phyloP scores from a whole-genome alignment of 2,329 filamentous ascomycete species.

The Cladosporium oxysporum region DNA sequence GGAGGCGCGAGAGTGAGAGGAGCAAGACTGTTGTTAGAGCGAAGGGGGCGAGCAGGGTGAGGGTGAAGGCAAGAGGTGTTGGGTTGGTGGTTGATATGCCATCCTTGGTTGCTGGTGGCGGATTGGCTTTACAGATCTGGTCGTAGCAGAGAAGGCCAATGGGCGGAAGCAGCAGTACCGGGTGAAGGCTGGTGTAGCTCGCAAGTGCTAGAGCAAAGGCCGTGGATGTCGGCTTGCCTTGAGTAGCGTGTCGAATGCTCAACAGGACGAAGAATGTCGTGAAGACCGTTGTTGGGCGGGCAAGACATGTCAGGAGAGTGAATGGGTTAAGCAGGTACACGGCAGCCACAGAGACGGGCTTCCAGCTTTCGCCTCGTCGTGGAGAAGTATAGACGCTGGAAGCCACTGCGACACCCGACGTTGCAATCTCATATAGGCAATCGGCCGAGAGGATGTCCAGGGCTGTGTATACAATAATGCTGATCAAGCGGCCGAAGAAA shows the following conservation, averaged over 20 bases:
- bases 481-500: slow-evolving; percentile 51
- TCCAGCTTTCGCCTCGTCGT: slow-evolving; percentile 73
- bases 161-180: slow-evolving; percentile 80
- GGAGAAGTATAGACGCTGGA: slow-evolving; percentile 77
- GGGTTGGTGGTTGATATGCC: slow-evolving; percentile 17
- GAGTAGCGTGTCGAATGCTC: slow-evolving; percentile 77
- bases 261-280: slow-evolving; percentile 85
- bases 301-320: slow-evolving; percentile 86
- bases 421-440: slow-evolving; percentile 75
- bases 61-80: slow-evolving; percentile 30
- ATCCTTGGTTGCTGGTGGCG: background rate
- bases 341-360: slow-evolving; percentile 73
- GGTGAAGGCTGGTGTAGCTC: slow-evolving; percentile 90
- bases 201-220: slow-evolving; percentile 86
- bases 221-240: slow-evolving; percentile 69
- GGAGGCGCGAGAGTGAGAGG: slow-evolving; percentile 68
- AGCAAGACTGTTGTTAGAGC: slow-evolving; percentile 60
- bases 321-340: slow-evolving; percentile 94
- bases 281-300: slow-evolving; percentile 84
- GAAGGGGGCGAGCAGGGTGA: slow-evolving; percentile 59
- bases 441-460: slow-evolving; percentile 81
- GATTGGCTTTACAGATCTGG: slow-evolving; percentile 26
- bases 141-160: slow-evolving; percentile 80
- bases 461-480: slow-evolving; percentile 75
- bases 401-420: slow-evolving; percentile 75